A percentile compares a stretch with the other conserved stretches of the same genome.
Evolutionary conservation across 2,329 filamentous ascomycete species (phyloP).

Genomic region (Incumbomyces lentus): DNA sequence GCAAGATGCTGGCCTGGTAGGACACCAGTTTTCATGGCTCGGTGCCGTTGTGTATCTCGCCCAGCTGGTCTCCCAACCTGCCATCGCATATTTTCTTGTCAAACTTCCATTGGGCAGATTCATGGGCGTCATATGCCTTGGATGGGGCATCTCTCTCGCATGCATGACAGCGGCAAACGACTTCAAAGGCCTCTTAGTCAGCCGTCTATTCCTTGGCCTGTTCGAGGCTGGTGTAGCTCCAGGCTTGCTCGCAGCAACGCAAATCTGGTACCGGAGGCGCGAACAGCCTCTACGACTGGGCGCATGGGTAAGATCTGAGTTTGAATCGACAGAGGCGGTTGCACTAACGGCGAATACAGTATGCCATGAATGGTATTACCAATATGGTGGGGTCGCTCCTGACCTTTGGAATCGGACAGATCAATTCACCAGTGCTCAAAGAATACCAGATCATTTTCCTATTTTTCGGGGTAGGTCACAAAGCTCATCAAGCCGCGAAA

Average conservation of each 20-base stretch:
- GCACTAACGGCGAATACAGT: not conserved
- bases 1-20: slow-evolving; percentile 46
- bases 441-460: slow-evolving; percentile 46
- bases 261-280: slow-evolving; percentile 45
- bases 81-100: slow-evolving; percentile 46
- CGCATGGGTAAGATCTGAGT: slow-evolving; percentile 31
- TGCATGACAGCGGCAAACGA: slow-evolving; percentile 43
- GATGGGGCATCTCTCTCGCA: slow-evolving; percentile 43
- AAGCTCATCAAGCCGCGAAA: not conserved
- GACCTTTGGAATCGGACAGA: slow-evolving; percentile 44
- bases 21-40: slow-evolving; percentile 46
- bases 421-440: slow-evolving; percentile 33
- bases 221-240: slow-evolving; percentile 45
- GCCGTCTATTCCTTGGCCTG: slow-evolving; percentile 47
- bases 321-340: not conserved
- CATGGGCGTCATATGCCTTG: slow-evolving; percentile 41
- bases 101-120: slow-evolving; percentile 53
- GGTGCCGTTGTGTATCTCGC: slow-evolving; percentile 45
- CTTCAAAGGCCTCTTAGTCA: slow-evolving; percentile 41
- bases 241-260: slow-evolving; percentile 42
- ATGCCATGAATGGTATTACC: slow-evolving; percentile 38
- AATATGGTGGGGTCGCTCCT: slow-evolving; percentile 37
- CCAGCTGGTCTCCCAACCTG: slow-evolving; percentile 44
- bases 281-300: slow-evolving; percentile 43
- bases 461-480: slow-evolving; percentile 30